Percentiles rank a stretch among this genome's conserved stretches.
Evolutionary conservation across 306 rosid species (phyloP).

Genomic region (Vicia sativa): DNA sequence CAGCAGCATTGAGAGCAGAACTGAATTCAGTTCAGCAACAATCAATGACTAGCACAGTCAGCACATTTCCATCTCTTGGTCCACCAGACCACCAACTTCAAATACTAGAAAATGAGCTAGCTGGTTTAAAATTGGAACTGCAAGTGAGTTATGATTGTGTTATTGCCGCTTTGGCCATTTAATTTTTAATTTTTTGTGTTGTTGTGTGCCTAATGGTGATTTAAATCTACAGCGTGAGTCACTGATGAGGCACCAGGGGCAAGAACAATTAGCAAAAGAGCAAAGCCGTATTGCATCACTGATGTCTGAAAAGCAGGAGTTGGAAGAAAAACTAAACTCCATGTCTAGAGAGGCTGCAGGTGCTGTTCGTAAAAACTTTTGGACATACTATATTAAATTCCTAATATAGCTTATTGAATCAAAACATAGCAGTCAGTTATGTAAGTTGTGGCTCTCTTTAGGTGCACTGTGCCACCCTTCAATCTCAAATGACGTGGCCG

Average conservation of each 20-base stretch:
- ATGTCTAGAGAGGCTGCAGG: conserved; percentile 62
- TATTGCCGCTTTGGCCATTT: conserved; percentile 27
- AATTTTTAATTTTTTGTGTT: conserved; percentile 18
- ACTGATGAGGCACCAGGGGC: conserved; percentile 83
- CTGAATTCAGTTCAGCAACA: conserved; percentile 84
- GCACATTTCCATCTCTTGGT: conserved; percentile 52
- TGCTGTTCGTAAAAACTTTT: conserved; percentile 38
- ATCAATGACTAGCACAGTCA: conserved; percentile 62
- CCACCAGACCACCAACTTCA: conserved; percentile 72
- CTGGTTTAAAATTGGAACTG: conserved; percentile 65
- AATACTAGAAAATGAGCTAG: conserved; percentile 70
- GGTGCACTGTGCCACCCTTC: conserved; percentile 11
- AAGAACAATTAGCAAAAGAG: conserved; percentile 65
- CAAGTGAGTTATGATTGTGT: conserved; percentile 52
- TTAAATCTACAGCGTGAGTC: conserved; percentile 61
- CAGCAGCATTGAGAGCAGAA: conserved; percentile 89
- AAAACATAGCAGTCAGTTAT: conserved; percentile 9
- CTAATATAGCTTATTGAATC: conserved; percentile 25
- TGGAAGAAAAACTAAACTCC: conserved; percentile 73
- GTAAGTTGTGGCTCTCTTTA: conserved; percentile 18
- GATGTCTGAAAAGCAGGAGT: conserved; percentile 72
- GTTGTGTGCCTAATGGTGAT: conserved; percentile 41
- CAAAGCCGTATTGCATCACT: conserved; percentile 59
- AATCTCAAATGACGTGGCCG: conserved; percentile 15
- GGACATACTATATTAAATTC: conserved; percentile 5